phyloP scores from a whole-genome alignment of 163 green algal genomes.

The Scenedesmus sp. region DNA sequence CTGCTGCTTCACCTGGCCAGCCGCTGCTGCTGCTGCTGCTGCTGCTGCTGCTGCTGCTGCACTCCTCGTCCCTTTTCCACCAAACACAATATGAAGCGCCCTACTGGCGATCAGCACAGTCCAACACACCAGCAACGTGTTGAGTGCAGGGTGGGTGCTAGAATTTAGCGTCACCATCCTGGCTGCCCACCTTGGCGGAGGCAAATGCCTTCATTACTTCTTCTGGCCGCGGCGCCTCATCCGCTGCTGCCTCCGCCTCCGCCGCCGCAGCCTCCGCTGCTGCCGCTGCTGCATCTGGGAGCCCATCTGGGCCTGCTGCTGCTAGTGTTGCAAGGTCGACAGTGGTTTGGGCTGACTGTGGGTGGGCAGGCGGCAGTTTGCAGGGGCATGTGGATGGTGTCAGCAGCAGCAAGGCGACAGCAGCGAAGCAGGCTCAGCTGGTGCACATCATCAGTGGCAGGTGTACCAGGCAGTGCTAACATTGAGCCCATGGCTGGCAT shows the following conservation, averaged over 20 bases:
- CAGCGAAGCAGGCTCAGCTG: background rate
- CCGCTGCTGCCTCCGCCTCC: background rate
- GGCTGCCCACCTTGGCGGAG: background rate
- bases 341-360: background rate
- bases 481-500: no score
- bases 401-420: background rate
- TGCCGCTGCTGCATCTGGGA: background rate
- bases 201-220: constrained; percentile 38
- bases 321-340: constrained; percentile 1
- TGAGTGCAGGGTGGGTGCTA: no score
- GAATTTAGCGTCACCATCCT: no score
- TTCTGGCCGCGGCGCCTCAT: background rate
- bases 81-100: no score
- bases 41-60: background rate
- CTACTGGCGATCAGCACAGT: background rate
- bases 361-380: no score
- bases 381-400: no score
- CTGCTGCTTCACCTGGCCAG: background rate
- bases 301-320: background rate
- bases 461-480: no score
- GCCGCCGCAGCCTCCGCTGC: background rate
- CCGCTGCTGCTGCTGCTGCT: background rate
- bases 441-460: no score
- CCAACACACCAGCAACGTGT: background rate
- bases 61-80: background rate